phyloP scores from a whole-genome alignment of 768 basidiomycete species.

The Termitomyces sp. region DNA sequence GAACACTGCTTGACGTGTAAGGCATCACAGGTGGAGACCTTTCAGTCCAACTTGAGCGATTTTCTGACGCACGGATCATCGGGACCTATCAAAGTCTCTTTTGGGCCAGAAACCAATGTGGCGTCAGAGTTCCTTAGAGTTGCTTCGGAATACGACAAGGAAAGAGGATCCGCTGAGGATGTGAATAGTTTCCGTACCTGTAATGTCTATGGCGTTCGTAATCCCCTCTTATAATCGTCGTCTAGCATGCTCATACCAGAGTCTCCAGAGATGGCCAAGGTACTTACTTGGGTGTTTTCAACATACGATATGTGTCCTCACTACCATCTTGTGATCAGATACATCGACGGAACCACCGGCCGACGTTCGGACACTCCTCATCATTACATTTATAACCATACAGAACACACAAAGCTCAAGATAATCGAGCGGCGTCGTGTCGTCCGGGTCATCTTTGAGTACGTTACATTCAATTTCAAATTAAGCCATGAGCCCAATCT shows the following conservation, averaged over 20 bases:
- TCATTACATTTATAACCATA: slow-evolving; percentile 46
- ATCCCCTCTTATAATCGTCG: not conserved
- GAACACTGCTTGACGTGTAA: not conserved
- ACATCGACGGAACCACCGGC: slow-evolving; percentile 47
- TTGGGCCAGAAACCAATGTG: slow-evolving; percentile 33
- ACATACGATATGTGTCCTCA: not conserved
- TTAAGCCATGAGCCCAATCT: not conserved
- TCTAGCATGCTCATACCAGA: not conserved
- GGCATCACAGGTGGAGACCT: slow-evolving; percentile 33
- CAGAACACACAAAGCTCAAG: slow-evolving; percentile 37
- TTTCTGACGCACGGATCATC: slow-evolving; percentile 39
- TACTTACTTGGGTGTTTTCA: slow-evolving; percentile 17
- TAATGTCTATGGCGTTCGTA: slow-evolving; percentile 45
- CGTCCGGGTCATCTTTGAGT: slow-evolving; percentile 49
- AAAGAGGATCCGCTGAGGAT: slow-evolving; percentile 41
- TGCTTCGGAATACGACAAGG: slow-evolving; percentile 44
- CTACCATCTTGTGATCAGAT: slow-evolving; percentile 31
- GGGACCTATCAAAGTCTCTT: slow-evolving; percentile 50
- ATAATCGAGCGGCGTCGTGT: slow-evolving; percentile 40
- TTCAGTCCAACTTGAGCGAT: slow-evolving; percentile 23
- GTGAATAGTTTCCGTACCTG: slow-evolving; percentile 40
- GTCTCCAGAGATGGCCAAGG: slow-evolving; percentile 49
- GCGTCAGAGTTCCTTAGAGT: slow-evolving; percentile 45
- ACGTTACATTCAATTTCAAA: slow-evolving; percentile 3
- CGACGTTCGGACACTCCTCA: slow-evolving; percentile 54